A percentile compares a stretch with the other conserved stretches of the same genome.
Conservation (phyloP, 1,139 yeast species). For the Suhomyces bribrorum region DNA sequence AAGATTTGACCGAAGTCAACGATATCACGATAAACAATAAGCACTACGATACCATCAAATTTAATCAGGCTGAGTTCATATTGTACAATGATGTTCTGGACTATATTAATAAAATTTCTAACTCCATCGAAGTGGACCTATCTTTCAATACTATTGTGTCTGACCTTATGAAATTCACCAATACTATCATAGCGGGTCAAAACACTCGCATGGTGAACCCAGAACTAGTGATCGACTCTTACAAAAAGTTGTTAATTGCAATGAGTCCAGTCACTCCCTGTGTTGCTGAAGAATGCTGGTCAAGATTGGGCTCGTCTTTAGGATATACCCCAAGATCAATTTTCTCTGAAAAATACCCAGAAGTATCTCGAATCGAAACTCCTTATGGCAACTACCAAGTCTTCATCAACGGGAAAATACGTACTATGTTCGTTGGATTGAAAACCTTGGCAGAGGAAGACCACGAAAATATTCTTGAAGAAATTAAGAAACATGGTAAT, state of each 20-base stretch:
- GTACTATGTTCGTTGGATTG: conserved; percentile 46
- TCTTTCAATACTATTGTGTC: conserved; percentile 84
- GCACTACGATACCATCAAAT: conserved; percentile 16
- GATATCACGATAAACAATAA: conserved; percentile 27
- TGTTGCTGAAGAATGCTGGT: conserved; percentile 83
- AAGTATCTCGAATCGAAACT: conserved; percentile 36
- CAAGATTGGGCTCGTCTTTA: conserved; percentile 38
- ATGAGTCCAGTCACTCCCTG: conserved; percentile 81
- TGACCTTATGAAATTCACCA: conserved; percentile 85
- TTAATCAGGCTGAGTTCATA: conserved; percentile 49
- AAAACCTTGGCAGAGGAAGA: conserved; percentile 33
- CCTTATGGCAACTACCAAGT: conserved; percentile 47
- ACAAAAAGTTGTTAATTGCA: conserved; percentile 53
- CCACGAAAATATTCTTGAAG: conserved; percentile 23
- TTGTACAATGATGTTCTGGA: conserved; percentile 60
- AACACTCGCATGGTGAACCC: conserved; percentile 31
- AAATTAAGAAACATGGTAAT: conserved; percentile 11
- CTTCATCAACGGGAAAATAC: conserved; percentile 69
- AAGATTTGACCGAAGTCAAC: conserved; percentile 1
- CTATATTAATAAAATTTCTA: conserved; percentile 52
- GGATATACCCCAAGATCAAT: conserved; percentile 39
- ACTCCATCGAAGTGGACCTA: conserved; percentile 58
- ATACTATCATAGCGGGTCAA: conserved; percentile 44
- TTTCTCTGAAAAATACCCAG: conserved; percentile 58
- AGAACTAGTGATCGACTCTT: conserved; percentile 38